A percentile compares a stretch with the other conserved stretches of the same genome.
Conservation (phyloP, 768 basidiomycete genomes). For the Auricularia sp. region DNA sequence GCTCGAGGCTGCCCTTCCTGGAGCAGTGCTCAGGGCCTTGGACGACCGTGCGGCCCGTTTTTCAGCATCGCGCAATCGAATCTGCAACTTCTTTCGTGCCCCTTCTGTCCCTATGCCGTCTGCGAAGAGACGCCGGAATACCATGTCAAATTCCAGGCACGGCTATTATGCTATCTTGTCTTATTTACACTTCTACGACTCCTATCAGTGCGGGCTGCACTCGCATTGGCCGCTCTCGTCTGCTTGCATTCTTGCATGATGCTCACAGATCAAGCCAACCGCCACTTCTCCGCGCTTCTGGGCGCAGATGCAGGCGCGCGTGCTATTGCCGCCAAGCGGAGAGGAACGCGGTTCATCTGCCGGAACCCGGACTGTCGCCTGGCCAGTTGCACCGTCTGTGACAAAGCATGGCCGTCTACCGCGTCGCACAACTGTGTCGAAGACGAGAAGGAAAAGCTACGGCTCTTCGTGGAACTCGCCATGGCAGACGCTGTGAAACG, state of each 20-base stretch:
- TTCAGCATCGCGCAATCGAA: not conserved
- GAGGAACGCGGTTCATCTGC: slow-evolving; percentile 1
- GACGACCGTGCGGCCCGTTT: slow-evolving; percentile 4
- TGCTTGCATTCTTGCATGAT: not conserved
- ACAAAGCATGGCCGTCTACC: slow-evolving; percentile 1
- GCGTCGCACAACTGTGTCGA: slow-evolving; percentile 7
- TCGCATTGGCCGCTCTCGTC: not conserved
- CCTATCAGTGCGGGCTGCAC: not conserved
- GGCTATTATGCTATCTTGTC: not conserved
- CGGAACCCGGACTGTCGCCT: not conserved
- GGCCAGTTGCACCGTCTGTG: slow-evolving; percentile 3
- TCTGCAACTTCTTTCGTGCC: slow-evolving; percentile 5
- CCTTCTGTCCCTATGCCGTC: slow-evolving; percentile 9
- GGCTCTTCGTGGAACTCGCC: slow-evolving; percentile 7
- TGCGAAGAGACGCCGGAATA: not conserved
- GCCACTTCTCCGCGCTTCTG: not conserved
- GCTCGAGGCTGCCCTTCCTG: slow-evolving; percentile 2
- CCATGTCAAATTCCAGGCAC: not conserved
- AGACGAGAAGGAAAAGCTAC: slow-evolving; percentile 3
- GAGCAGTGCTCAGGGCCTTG: not conserved
- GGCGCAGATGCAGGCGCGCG: not conserved
- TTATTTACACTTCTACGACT: not conserved
- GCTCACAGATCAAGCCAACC: not conserved
- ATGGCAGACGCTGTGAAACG: slow-evolving; percentile 11
- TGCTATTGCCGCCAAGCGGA: not conserved